Conservation (phyloP, 2,329 filamentous ascomycete species). For the Aureobasidium leucospermi region DNA sequence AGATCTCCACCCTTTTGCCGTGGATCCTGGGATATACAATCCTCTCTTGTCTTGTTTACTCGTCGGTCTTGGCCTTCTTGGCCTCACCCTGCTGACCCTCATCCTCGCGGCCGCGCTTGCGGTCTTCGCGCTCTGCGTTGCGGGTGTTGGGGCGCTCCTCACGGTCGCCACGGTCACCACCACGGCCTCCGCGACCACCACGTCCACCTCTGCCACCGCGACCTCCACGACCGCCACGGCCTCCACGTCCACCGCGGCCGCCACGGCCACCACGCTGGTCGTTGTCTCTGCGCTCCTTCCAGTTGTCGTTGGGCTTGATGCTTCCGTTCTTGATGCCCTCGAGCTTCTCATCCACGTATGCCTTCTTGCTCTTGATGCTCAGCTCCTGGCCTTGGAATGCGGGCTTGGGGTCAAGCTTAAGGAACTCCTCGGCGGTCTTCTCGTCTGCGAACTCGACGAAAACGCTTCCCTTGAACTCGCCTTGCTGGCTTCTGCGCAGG, state of each 20-base stretch:
- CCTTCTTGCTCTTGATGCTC: constrained; percentile 77
- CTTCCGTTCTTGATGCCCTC: constrained; percentile 19
- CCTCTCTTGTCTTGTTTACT: constrained; percentile 3
- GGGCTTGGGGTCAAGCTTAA: constrained; percentile 71
- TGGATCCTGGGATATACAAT: not conserved
- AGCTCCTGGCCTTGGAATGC: constrained; percentile 69
- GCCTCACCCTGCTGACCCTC: constrained; percentile 16
- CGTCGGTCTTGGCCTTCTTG: constrained; percentile 19
- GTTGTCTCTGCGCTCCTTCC: constrained; percentile 11
- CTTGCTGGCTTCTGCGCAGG: constrained; percentile 64
- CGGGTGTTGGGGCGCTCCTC: constrained; percentile 14
- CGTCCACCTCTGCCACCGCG: constrained; percentile 8
- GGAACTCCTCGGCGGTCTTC: constrained; percentile 71
- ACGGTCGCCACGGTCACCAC: constrained; percentile 15
- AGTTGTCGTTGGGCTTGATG: constrained; percentile 5
- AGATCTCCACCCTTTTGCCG: not conserved
- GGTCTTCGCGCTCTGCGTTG: constrained; percentile 15
- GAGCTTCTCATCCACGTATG: constrained; percentile 58
- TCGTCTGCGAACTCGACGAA: constrained; percentile 86
- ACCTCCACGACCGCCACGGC: not conserved
- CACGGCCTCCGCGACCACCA: constrained; percentile 18
- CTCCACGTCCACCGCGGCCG: constrained; percentile 6
- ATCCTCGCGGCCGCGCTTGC: constrained; percentile 12
- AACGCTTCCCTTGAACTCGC: constrained; percentile 88
- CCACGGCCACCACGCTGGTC: constrained; percentile 9